phyloP scores from a whole-genome alignment of 2,329 filamentous ascomycete species.

The Trichophyton schoenleinii region DNA sequence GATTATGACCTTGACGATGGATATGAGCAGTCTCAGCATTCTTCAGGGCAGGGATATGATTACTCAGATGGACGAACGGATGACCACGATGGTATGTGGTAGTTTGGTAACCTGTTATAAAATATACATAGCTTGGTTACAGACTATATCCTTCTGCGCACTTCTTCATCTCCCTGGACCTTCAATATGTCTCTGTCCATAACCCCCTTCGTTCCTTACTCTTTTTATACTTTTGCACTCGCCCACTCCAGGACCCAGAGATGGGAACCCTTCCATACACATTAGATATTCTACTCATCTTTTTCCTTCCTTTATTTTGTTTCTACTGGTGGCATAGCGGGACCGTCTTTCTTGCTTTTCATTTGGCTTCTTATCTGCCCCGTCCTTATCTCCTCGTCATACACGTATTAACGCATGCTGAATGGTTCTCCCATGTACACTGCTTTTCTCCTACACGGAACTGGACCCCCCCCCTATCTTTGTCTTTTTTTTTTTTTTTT shows the following conservation, averaged over 20 bases:
- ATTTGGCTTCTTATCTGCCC: neutral
- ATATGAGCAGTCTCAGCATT: constrained; percentile 24
- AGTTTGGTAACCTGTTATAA: neutral
- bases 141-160: neutral
- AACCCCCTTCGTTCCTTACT: neutral
- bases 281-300: neutral
- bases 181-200: neutral
- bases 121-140: neutral
- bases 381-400: neutral
- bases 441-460: neutral
- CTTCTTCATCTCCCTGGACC: neutral
- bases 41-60: constrained; percentile 31
- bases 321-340: constrained; percentile 14
- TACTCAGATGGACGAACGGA: constrained; percentile 21
- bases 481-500: too few relatives aligned
- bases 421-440: neutral
- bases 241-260: neutral
- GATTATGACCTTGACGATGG: constrained; percentile 37
- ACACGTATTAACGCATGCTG: neutral
- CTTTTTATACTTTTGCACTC: neutral
- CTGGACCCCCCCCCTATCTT: neutral
- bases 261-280: neutral
- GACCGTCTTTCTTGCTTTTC: constrained; percentile 3
- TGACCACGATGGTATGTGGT: constrained; percentile 40
- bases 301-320: neutral